phyloP scores from a whole-genome alignment of 495 filamentous ascomycete species.

The Pyronema domesticum region DNA sequence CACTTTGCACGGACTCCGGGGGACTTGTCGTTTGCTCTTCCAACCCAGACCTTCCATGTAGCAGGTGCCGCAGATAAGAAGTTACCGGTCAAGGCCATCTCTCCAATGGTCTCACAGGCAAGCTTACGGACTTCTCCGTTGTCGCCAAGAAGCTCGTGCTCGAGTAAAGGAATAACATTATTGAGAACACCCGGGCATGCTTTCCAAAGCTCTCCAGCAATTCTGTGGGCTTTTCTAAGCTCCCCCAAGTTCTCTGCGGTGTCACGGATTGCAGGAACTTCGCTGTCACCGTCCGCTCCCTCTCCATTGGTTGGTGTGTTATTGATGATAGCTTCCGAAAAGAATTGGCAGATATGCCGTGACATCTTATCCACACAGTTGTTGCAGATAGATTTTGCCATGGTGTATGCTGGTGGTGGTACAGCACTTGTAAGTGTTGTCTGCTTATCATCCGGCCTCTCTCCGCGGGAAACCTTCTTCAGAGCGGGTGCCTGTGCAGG shows the following conservation, averaged over 20 bases:
- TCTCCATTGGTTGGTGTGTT: slow-evolving; percentile 53
- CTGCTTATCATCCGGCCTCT: slow-evolving; percentile 41
- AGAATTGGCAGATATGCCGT: slow-evolving; percentile 83
- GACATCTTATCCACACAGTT: slow-evolving; percentile 84
- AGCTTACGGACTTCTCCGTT: slow-evolving; percentile 69
- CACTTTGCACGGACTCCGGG: slow-evolving; percentile 62
- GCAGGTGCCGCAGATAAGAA: slow-evolving; percentile 15
- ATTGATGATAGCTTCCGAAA: slow-evolving; percentile 88
- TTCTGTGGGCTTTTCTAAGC: slow-evolving; percentile 67
- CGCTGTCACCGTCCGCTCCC: slow-evolving; percentile 45
- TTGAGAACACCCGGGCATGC: slow-evolving; percentile 74
- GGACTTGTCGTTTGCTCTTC: slow-evolving; percentile 69
- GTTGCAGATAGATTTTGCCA: slow-evolving; percentile 89
- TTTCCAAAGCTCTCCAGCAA: slow-evolving; percentile 87
- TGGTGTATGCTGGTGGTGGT: slow-evolving; percentile 69
- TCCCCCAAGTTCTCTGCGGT: slow-evolving; percentile 74
- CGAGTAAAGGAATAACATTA: slow-evolving; percentile 85
- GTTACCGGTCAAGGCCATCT: slow-evolving; percentile 38
- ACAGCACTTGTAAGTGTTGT: slow-evolving; percentile 43
- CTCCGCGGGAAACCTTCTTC: slow-evolving; percentile 2
- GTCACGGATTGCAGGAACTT: slow-evolving; percentile 30
- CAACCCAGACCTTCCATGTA: slow-evolving; percentile 32
- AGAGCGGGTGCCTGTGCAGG: slow-evolving; percentile 23
- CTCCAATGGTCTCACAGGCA: slow-evolving; percentile 82
- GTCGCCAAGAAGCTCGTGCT: slow-evolving; percentile 80